Evolutionary conservation across 495 filamentous ascomycete species (phyloP), one percentile per base, ranked within the genome.

Genomic region (Trichoderma gamsii): DNA sequence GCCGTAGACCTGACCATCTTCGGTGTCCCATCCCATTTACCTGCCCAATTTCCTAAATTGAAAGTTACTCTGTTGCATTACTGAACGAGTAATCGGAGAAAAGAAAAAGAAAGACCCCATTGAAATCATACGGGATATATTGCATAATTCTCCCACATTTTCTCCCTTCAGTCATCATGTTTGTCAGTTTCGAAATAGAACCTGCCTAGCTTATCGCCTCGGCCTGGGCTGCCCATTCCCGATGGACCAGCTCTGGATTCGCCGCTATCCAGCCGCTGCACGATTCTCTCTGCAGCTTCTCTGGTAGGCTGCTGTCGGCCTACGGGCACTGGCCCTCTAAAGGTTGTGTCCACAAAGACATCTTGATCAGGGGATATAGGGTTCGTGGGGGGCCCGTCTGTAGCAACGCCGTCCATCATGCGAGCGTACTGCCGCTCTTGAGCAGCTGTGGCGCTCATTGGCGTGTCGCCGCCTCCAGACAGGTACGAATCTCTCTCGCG

Each of bases 141-240:
- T 38, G 35, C 35, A 25, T 52, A 11, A 1, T 11, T 8, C 7
- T 7, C 16, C 56, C 27, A 5, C 35, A 12, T 4, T 6, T 27
- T 4, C 35, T 3, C 9, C 12, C 16, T 8, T 66, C 52, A 63
- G 7, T 68, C 46, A 13, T 38, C 52, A 69, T 74, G 79, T 65
- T 79, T 80, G 67, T 78, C 79, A 8, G 79, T 81, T 71, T 85
- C 84, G 68, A 83, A 86, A 66, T 81, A 83, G 72, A 86, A 85
- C 66, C 81, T 81, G 11, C 84, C 84, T 67, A 86, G 70, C 66
- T 76, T 73, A 69, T 81, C 75, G 12, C 73, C 73, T 51, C 76
- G 75, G 32, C 73, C 74, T 0, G 79, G 74, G 63, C 72, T 80
- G 32, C 79, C 76, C 70, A 85, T 41, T 16, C 79, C 73, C 41